Conservation (phyloP, 2,329 filamentous ascomycete genomes). For the Cercospora sp. region DNA sequence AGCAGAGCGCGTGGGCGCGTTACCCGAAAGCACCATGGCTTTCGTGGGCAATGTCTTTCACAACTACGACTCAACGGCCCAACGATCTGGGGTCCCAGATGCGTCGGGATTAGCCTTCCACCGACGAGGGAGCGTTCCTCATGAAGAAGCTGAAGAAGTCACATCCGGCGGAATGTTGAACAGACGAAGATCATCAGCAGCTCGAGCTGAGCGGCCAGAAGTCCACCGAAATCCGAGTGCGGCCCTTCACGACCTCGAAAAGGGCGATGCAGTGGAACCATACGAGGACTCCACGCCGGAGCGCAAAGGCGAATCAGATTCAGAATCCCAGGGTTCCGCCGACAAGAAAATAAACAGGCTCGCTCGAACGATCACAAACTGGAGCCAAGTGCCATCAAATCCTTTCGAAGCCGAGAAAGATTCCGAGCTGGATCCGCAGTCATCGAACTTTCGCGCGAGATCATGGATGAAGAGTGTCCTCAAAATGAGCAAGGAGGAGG, state of each 20-base stretch:
- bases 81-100: slow-evolving; percentile 40
- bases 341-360: slow-evolving; percentile 48
- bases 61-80: slow-evolving; percentile 45
- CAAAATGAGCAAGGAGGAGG: slow-evolving; percentile 47
- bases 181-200: slow-evolving; percentile 20
- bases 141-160: slow-evolving; percentile 22
- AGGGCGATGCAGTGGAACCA: slow-evolving; percentile 27
- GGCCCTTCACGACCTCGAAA: slow-evolving; percentile 14
- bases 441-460: slow-evolving; percentile 50
- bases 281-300: slow-evolving; percentile 25
- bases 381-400: slow-evolving; percentile 41
- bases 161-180: slow-evolving; percentile 20
- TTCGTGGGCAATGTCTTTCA: slow-evolving; percentile 45
- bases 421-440: slow-evolving; percentile 49
- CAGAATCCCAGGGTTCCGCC: slow-evolving; percentile 19
- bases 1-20: slow-evolving; percentile 2
- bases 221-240: slow-evolving; percentile 12
- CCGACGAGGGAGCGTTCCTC: slow-evolving; percentile 26
- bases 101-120: slow-evolving; percentile 34
- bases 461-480: slow-evolving; percentile 54
- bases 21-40: slow-evolving; percentile 39
- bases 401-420: slow-evolving; percentile 44
- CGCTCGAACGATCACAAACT: slow-evolving; percentile 45
- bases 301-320: slow-evolving; percentile 27
- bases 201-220: slow-evolving; percentile 7